Base-by-base conservation (phyloP, 208 protist species). In the Trypanosoma cruzi region DNA sequence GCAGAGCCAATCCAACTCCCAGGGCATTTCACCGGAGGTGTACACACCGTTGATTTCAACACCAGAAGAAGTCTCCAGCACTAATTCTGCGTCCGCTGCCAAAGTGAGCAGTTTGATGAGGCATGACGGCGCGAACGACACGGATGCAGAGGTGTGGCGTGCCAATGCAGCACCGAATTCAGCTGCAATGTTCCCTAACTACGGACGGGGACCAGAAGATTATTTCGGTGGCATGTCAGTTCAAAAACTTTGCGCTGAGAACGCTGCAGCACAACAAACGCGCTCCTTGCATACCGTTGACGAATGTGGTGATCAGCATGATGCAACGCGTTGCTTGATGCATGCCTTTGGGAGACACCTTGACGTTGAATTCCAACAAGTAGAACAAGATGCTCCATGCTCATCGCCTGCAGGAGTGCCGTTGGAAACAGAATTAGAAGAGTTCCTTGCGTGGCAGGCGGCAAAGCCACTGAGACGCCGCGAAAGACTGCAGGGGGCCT, bases 381-480 rank as follows among this genome's bases (percentile, higher is more conserved):
- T 28, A 28, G n/a, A 18, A 14, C 49, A 40, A n/a, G 3, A 44
- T 16, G 11, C 29, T 48, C n/a, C 24, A 31, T 28, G 10, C 1
- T 36, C 26, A 34, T 34, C 52, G n/a, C 5, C 62, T 34, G 14
- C 32, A 58, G 18, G 24, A 32, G 3, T 1, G 4, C 44, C 31
- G 14, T 42, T 61, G 22, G 68, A 73, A 28, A 24, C 57, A 26
- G 68, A 73, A 22, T 44, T 73, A 42, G 20, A 60, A 36, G 68
- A 73, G 36, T 73, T 66, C 28, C 31, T 73, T 36, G 26, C 18
- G 37, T 73, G 68, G 68, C 13, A 73, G 34, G 40, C 29, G 24
- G 48, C 13, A 44, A 73, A 61, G 26, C 24, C 31, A n/a, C n/a
- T 22, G 8, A 55, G 37, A 34, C 48, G 37, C 31, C 60, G 48